These are phyloP conservation scores for Magnusiomyces suaveolens DNA, from an alignment of 1,139 yeast species.

Conservation along the genomic window DNA sequence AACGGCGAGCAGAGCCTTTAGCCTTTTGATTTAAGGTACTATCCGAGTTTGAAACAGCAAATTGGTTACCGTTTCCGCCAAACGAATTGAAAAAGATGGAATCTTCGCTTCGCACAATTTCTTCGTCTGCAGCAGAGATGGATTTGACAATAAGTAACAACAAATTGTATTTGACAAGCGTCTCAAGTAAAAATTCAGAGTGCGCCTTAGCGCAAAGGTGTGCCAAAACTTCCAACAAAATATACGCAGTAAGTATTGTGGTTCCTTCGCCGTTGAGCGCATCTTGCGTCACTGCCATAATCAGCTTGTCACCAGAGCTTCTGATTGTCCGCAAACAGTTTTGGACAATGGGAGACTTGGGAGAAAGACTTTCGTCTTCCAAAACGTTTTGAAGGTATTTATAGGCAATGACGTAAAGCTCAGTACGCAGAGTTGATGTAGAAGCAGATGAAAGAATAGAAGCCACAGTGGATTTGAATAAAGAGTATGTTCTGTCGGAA, in stretches of 20 bases:
- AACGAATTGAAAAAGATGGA: not conserved
- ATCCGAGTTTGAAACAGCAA: not conserved
- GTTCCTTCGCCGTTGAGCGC: conserved; percentile 73
- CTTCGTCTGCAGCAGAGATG: conserved; percentile 49
- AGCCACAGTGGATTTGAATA: conserved; percentile 63
- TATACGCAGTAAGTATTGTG: conserved; percentile 64
- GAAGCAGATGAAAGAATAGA: conserved; percentile 66
- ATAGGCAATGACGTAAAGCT: conserved; percentile 64
- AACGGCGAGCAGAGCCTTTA: conserved; percentile 26
- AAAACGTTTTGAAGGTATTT: conserved; percentile 39
- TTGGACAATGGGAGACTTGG: conserved; percentile 4
- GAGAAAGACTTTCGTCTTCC: not conserved
- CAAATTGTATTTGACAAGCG: conserved; percentile 56
- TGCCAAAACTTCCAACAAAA: conserved; percentile 61
- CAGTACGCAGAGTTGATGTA: conserved; percentile 61
- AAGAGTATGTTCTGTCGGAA: conserved; percentile 48
- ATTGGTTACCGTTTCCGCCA: not conserved
- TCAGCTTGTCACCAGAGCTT: conserved; percentile 50
- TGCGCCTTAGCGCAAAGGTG: conserved; percentile 45
- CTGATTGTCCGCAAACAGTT: conserved; percentile 39
- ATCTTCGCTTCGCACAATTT: conserved; percentile 32
- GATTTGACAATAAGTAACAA: conserved; percentile 56
- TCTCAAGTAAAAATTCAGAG: conserved; percentile 50
- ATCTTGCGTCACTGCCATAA: conserved; percentile 64
- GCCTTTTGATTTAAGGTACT: not conserved